Conservation (phyloP, 1,139 yeast species). For the Suhomyces bribrorum region DNA sequence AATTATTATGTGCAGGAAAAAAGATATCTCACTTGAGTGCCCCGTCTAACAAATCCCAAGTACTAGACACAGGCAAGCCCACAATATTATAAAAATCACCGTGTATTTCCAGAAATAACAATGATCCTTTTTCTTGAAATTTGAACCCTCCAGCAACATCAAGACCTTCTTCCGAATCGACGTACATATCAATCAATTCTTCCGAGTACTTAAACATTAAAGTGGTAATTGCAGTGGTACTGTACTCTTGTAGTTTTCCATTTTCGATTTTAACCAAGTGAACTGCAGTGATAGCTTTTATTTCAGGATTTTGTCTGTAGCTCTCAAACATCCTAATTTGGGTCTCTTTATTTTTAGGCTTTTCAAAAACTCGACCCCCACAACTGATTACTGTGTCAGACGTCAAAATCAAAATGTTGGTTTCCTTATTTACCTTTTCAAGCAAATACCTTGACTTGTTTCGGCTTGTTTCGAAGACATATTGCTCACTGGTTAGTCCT, state of each 20-base stretch:
- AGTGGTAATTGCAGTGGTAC: constrained; percentile 25
- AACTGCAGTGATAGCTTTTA: constrained; percentile 69
- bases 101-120: constrained; percentile 58
- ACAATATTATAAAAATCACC: constrained; percentile 92
- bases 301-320: constrained; percentile 48
- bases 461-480: constrained; percentile 70
- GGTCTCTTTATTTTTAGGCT: constrained; percentile 56
- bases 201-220: constrained; percentile 46
- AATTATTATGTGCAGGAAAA: constrained; percentile 8
- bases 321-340: constrained; percentile 48
- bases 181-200: constrained; percentile 59
- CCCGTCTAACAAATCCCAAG: constrained; percentile 44
- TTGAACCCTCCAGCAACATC: constrained; percentile 93
- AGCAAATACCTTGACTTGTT: constrained; percentile 51
- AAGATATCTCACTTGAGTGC: constrained; percentile 3
- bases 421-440: constrained; percentile 4
- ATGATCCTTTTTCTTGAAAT: constrained; percentile 72
- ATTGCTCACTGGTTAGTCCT: constrained; percentile 51
- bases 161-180: constrained; percentile 69
- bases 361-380: constrained; percentile 66
- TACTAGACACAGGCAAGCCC: constrained; percentile 73
- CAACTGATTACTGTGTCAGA: constrained; percentile 87
- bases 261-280: constrained; percentile 47
- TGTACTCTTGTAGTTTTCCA: constrained; percentile 12
- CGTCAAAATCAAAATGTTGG: constrained; percentile 49